phyloP scores from a whole-genome alignment of 23 red algal genomes.

The Gracilaria domingensis region DNA sequence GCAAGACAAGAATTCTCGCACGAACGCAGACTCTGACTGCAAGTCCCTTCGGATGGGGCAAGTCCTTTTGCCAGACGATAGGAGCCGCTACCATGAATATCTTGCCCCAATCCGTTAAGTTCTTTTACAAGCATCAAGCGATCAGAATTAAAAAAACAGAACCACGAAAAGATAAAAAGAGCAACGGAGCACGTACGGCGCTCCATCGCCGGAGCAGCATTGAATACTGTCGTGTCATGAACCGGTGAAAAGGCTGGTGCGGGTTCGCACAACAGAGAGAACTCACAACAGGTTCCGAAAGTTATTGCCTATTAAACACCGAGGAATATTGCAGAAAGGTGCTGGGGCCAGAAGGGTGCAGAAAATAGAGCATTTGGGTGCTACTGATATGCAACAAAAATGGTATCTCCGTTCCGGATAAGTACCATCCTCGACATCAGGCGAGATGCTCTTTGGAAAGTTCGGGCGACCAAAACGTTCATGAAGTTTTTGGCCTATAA shows the following conservation, averaged over 20 bases:
- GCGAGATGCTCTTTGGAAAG: conserved; percentile 43
- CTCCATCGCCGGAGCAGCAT: background rate
- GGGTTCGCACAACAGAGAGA: background rate
- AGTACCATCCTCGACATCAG: conserved; percentile 24
- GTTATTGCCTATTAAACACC: background rate
- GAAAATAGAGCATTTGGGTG: background rate
- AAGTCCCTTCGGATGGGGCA: background rate
- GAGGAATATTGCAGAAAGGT: background rate
- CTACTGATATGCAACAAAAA: background rate
- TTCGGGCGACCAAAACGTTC: conserved; percentile 34
- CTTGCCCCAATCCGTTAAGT: background rate
- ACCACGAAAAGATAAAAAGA: too few species aligned
- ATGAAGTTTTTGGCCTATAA: background rate
- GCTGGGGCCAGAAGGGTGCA: background rate
- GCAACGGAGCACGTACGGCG: background rate
- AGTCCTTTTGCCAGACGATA: background rate
- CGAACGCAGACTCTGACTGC: background rate
- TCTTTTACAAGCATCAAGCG: background rate
- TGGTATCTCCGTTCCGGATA: conserved; percentile 52
- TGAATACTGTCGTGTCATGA: background rate
- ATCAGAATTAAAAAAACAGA: background rate
- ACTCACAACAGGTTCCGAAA: background rate
- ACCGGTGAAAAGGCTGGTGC: background rate
- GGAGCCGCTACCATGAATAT: background rate
- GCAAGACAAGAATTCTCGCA: background rate